Percentiles rank a stretch among this genome's conserved stretches.
Conservation (phyloP, 257 asterid species). For the Voacanga thouarsii region DNA sequence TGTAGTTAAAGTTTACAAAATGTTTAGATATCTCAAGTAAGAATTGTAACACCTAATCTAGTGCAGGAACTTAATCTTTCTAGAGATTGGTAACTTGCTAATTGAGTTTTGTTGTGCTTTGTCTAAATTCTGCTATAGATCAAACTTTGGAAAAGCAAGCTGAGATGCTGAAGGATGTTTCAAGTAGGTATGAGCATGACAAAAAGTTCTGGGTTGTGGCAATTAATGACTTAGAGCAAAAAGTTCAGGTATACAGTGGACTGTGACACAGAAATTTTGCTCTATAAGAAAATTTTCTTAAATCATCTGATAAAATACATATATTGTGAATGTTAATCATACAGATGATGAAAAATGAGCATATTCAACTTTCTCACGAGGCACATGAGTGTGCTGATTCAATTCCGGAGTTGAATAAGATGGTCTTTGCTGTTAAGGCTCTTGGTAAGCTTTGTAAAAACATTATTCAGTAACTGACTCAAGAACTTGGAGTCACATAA, state of each 20-base stretch:
- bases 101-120: conserved; percentile 1
- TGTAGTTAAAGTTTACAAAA: not conserved
- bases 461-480: conserved; percentile 2
- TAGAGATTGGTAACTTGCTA: not conserved
- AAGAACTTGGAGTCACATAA: conserved; percentile 10
- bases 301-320: not conserved
- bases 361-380: conserved; percentile 70
- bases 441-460: conserved; percentile 56
- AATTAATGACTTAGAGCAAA: conserved; percentile 51
- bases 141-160: conserved; percentile 69
- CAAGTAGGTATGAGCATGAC: conserved; percentile 64
- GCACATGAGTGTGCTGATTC: conserved; percentile 86
- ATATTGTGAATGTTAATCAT: conserved; percentile 6
- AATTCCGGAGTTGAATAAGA: conserved; percentile 82
- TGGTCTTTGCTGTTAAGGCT: conserved; percentile 89
- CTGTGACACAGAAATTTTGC: not conserved
- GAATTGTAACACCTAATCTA: not conserved
- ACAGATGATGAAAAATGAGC: conserved; percentile 85
- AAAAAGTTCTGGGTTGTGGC: conserved; percentile 62
- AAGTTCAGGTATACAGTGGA: conserved; percentile 57
- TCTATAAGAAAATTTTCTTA: not conserved
- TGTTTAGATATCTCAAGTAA: not conserved
- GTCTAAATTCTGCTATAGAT: conserved; percentile 35
- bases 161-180: conserved; percentile 45
- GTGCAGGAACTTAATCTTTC: not conserved